Evolutionary conservation across 1,139 yeast genomes (phyloP).

Genomic region (Nakaseomyces delphensis): DNA sequence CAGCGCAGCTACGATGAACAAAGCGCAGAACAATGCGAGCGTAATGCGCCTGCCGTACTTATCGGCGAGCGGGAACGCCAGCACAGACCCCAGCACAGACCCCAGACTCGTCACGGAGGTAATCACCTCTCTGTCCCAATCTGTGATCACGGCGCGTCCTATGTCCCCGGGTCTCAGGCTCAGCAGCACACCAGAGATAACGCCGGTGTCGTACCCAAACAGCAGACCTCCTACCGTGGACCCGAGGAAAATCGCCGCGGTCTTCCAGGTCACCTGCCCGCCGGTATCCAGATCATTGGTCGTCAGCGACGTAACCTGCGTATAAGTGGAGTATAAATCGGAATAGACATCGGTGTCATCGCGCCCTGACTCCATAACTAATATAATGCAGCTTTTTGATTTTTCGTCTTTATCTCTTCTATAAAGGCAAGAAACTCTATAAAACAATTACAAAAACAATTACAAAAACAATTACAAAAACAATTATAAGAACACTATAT

Average conservation of each 20-base stretch:
- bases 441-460: too few relatives aligned
- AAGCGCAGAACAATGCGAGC: slow-evolving; percentile 32
- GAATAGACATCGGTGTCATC: slow-evolving; percentile 24
- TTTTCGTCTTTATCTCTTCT: not conserved
- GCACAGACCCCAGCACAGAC: slow-evolving; percentile 37
- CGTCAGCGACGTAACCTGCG: slow-evolving; percentile 25
- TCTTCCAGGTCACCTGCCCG: slow-evolving; percentile 14
- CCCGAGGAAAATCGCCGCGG: slow-evolving; percentile 21
- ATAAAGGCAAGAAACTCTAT: not conserved
- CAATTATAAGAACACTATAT: too few relatives aligned
- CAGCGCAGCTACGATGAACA: slow-evolving; percentile 35
- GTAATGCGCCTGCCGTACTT: slow-evolving; percentile 34
- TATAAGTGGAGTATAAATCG: slow-evolving; percentile 25
- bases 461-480: too few relatives aligned
- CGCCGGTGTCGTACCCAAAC: slow-evolving; percentile 40
- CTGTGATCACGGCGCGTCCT: slow-evolving; percentile 23
- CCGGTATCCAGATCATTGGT: slow-evolving; percentile 22
- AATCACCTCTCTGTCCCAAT: slow-evolving; percentile 34
- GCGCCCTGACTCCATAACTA: not conserved
- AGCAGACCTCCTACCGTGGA: slow-evolving; percentile 36
- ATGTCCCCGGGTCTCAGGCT: slow-evolving; percentile 32
- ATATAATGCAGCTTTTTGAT: not conserved
- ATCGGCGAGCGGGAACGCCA: slow-evolving; percentile 34
- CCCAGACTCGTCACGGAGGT: slow-evolving; percentile 39
- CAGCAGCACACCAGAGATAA: slow-evolving; percentile 37